Percentiles rank a stretch among this genome's conserved stretches.
Conservation (phyloP, 2,329 filamentous ascomycete genomes). For the Penicillium brasilianum region DNA sequence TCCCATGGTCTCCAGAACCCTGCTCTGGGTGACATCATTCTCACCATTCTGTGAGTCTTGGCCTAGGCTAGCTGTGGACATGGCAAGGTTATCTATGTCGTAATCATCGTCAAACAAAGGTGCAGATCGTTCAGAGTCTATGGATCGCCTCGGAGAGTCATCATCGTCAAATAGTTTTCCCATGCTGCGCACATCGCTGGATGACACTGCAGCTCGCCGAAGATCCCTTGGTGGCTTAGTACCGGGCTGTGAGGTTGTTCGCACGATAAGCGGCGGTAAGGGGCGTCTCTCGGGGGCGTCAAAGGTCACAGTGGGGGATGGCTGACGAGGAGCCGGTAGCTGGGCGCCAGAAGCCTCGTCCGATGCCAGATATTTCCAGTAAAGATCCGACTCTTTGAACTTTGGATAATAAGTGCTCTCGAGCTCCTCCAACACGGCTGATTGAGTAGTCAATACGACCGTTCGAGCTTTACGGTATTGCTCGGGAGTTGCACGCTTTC, state of each 20-base stretch:
- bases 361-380: slow-evolving; percentile 92
- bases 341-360: slow-evolving; percentile 63
- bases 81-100: slow-evolving; percentile 70
- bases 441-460: slow-evolving; percentile 81
- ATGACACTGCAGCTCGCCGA: slow-evolving; percentile 64
- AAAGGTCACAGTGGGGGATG: slow-evolving; percentile 24
- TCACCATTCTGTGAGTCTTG: slow-evolving; percentile 66
- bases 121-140: slow-evolving; percentile 67
- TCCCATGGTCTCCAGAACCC: slow-evolving; percentile 91
- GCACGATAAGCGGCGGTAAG: slow-evolving; percentile 51
- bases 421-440: slow-evolving; percentile 81
- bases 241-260: slow-evolving; percentile 55
- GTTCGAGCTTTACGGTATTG: slow-evolving; percentile 85
- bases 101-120: slow-evolving; percentile 82
- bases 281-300: slow-evolving; percentile 45
- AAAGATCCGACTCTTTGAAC: slow-evolving; percentile 92
- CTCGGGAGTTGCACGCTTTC: slow-evolving; percentile 72
- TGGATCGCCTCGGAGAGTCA: slow-evolving; percentile 64
- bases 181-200: slow-evolving; percentile 61
- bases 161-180: slow-evolving; percentile 52
- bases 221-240: slow-evolving; percentile 56
- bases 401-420: slow-evolving; percentile 77
- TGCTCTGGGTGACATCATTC: slow-evolving; percentile 65
- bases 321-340: slow-evolving; percentile 25
- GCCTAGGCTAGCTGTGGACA: slow-evolving; percentile 81